These are phyloP conservation scores for Stagonosporopsis cucurbitacearum DNA, from an alignment of 2,329 filamentous ascomycete genomes.

Conservation along the genomic window DNA sequence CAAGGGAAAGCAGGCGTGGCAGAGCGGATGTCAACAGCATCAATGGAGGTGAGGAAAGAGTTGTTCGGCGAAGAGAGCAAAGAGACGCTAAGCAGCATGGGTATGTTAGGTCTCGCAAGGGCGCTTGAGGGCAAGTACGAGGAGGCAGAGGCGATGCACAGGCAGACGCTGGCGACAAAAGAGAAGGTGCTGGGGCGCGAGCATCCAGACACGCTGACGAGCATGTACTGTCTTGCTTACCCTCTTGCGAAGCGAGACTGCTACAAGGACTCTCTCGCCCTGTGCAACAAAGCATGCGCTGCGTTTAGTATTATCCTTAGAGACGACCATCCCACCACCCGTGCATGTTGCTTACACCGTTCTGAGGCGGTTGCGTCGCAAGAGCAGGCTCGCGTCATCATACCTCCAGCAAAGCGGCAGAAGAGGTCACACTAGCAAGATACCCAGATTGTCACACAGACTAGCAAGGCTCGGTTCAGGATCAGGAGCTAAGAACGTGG, in stretches of 20 bases:
- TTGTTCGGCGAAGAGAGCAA: too few species aligned
- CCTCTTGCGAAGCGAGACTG: background rate
- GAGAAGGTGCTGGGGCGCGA: constrained; percentile 1
- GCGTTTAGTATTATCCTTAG: background rate
- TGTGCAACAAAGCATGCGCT: background rate
- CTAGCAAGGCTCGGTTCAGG: too few species aligned
- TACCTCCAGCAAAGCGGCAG: too few species aligned
- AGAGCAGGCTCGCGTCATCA: background rate
- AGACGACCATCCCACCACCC: background rate
- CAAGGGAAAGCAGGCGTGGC: too few species aligned
- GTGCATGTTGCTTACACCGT: background rate
- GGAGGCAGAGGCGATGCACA: background rate
- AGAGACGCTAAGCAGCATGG: too few species aligned
- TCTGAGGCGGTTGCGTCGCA: background rate
- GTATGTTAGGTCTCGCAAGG: too few species aligned
- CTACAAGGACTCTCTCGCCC: background rate
- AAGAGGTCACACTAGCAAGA: too few species aligned
- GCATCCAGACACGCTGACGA: background rate
- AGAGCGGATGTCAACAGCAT: too few species aligned
- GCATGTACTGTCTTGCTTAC: background rate
- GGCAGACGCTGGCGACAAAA: background rate
- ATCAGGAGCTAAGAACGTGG: too few species aligned
- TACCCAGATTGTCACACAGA: too few species aligned
- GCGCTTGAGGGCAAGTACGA: background rate
- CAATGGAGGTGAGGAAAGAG: too few species aligned